Evolutionary conservation across 352 stramenopile species (phyloP).

Genomic region (Blastocystis sp.): DNA sequence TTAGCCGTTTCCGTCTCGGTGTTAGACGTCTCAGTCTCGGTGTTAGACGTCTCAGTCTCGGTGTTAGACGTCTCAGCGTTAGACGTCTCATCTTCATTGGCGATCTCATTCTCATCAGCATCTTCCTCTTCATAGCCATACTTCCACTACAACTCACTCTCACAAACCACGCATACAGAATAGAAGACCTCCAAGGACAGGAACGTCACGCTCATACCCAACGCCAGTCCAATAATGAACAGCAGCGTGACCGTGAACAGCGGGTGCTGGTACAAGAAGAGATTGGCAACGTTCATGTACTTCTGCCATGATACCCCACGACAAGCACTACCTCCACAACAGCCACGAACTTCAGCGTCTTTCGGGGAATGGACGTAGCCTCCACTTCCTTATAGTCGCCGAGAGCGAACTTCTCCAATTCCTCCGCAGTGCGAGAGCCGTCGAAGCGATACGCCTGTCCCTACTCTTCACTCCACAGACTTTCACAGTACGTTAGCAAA

Average conservation of each 20-base stretch:
- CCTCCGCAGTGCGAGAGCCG: slow-evolving; percentile 31
- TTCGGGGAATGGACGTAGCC: not conserved
- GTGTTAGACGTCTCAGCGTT: no score
- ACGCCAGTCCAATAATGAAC: slow-evolving; percentile 36
- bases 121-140: slow-evolving; percentile 7
- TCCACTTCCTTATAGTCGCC: slow-evolving; percentile 6
- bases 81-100: slow-evolving; percentile 21
- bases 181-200: slow-evolving; percentile 44
- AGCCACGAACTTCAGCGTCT: slow-evolving; percentile 9
- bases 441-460: slow-evolving; percentile 54
- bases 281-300: slow-evolving; percentile 54
- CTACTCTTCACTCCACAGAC: not conserved
- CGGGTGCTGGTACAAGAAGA: slow-evolving; percentile 45
- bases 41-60: no score
- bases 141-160: not conserved
- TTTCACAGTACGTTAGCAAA: not conserved
- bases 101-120: not conserved
- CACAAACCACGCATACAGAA: not conserved
- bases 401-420: slow-evolving; percentile 35
- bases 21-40: no score
- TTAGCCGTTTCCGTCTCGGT: no score
- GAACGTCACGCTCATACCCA: slow-evolving; percentile 44
- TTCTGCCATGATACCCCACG: not conserved
- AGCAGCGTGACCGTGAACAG: slow-evolving; percentile 46
- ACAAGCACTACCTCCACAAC: slow-evolving; percentile 2